Evolutionary conservation across 2,329 filamentous ascomycete species (phyloP).

Genomic region (Ascochyta fabae): DNA sequence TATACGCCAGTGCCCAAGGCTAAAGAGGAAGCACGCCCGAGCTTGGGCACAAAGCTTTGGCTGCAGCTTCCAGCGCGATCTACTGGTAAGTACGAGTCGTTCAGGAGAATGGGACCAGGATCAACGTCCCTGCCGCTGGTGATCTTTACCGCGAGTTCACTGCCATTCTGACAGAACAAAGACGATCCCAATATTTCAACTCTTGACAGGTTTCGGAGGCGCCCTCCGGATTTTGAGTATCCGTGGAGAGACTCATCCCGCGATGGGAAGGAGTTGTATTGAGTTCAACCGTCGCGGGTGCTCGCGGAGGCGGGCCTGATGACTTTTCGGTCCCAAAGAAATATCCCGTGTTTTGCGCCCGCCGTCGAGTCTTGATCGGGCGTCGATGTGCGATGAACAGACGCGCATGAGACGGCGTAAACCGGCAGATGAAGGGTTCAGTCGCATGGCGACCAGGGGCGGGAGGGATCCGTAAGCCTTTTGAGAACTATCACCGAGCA

Average conservation of each 20-base stretch:
- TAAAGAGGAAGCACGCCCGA: conserved; percentile 1
- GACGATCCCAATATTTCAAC: conserved; percentile 12
- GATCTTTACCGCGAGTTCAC: conserved; percentile 9
- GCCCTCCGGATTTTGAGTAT: background rate
- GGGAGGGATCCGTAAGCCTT: conserved; percentile 16
- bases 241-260: background rate
- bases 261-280: background rate
- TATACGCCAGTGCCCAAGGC: conserved; percentile 10
- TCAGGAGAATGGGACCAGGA: background rate
- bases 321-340: conserved; percentile 12
- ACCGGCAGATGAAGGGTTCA: conserved; percentile 5
- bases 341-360: background rate
- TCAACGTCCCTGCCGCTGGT: conserved; percentile 1
- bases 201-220: background rate
- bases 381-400: background rate
- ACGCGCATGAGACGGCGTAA: conserved; percentile 1
- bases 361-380: background rate
- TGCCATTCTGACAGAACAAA: background rate
- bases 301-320: conserved; percentile 7
- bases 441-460: conserved; percentile 15
- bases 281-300: conserved; percentile 9
- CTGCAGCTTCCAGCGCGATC: conserved; percentile 1
- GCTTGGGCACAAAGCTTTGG: conserved; percentile 2
- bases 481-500: conserved; percentile 8
- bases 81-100: background rate